Evolutionary conservation across 2,329 filamentous ascomycete genomes (phyloP).

Genomic region (Talaromyces islandicus): DNA sequence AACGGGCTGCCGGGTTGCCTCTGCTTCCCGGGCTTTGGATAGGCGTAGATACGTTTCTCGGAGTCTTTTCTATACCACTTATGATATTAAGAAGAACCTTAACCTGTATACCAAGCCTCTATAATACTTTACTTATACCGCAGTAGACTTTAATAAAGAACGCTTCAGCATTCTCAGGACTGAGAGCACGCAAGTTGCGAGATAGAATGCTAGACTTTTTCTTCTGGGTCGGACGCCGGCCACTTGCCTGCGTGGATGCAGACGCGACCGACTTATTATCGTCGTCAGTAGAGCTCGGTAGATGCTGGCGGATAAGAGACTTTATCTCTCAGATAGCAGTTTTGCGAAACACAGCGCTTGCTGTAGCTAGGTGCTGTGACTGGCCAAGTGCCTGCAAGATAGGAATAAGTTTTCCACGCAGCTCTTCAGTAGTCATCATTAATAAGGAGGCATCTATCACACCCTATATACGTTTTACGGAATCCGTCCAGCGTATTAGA

Average conservation of each 20-base stretch:
- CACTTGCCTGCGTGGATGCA: slow-evolving; percentile 63
- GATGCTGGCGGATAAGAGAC: slow-evolving; percentile 70
- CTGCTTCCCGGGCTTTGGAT: slow-evolving; percentile 27
- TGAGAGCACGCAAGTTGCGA: slow-evolving; percentile 79
- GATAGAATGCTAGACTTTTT: slow-evolving; percentile 86
- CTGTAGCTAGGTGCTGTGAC: slow-evolving; percentile 70
- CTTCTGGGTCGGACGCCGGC: slow-evolving; percentile 65
- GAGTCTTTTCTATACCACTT: slow-evolving; percentile 48
- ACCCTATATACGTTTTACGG: slow-evolving; percentile 66
- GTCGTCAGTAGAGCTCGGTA: slow-evolving; percentile 90
- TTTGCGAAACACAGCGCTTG: slow-evolving; percentile 76
- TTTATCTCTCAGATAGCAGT: slow-evolving; percentile 80
- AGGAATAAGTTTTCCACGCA: slow-evolving; percentile 64
- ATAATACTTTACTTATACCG: slow-evolving; percentile 76
- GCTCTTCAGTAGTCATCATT: slow-evolving; percentile 61
- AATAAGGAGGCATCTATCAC: slow-evolving; percentile 61
- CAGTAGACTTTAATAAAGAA: slow-evolving; percentile 79
- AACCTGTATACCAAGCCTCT: slow-evolving; percentile 79
- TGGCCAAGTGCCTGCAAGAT: slow-evolving; percentile 72
- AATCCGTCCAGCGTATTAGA: slow-evolving; percentile 73
- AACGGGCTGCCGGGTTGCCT: slow-evolving; percentile 30
- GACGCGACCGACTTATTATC: slow-evolving; percentile 87
- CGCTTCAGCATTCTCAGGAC: slow-evolving; percentile 75
- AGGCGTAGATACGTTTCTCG: slow-evolving; percentile 24
- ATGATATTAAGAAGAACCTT: slow-evolving; percentile 91